These are phyloP conservation scores for Grosmannia clavigera DNA, from an alignment of 2,329 filamentous ascomycete genomes.

Conservation along the genomic window DNA sequence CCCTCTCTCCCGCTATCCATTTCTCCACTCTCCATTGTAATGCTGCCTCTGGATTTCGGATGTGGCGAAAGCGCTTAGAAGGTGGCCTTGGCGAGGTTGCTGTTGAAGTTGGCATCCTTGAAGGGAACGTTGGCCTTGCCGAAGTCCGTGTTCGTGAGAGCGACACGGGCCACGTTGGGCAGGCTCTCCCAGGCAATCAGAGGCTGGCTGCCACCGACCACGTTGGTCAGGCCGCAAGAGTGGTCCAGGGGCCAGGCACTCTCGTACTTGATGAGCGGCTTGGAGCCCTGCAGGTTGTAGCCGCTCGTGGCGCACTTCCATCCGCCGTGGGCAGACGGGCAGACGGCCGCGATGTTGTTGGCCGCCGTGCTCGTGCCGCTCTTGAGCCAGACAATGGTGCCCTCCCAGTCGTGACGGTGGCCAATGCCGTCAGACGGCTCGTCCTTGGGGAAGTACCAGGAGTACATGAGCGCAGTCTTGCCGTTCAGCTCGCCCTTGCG, in stretches of 20 bases:
- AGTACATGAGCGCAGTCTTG: constrained; percentile 26
- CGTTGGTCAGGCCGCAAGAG: constrained; percentile 3
- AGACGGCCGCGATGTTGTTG: constrained; percentile 23
- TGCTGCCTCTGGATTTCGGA: no score
- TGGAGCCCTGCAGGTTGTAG: constrained; percentile 10
- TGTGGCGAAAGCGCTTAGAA: background rate
- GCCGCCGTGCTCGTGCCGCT: constrained; percentile 15
- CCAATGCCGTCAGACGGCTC: constrained; percentile 20
- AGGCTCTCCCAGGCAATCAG: constrained; percentile 31
- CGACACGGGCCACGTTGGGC: constrained; percentile 20
- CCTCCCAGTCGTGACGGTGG: constrained; percentile 30
- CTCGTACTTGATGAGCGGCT: constrained; percentile 21
- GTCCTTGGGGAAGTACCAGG: constrained; percentile 35
- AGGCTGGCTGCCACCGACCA: constrained; percentile 23
- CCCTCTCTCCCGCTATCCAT: no score
- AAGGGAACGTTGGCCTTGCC: constrained; percentile 29
- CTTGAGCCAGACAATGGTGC: constrained; percentile 20
- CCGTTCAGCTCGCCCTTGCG: constrained; percentile 17
- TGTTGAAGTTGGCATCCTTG: constrained; percentile 15
- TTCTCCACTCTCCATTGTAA: no score
- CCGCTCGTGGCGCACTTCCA: constrained; percentile 17
- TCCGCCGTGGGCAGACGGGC: constrained; percentile 22
- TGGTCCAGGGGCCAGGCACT: constrained; percentile 22
- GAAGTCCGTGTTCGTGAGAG: constrained; percentile 26
- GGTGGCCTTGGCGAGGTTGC: constrained; percentile 10